Evolutionary conservation across 2,329 filamentous ascomycete species (phyloP), one percentile per base, ranked within the genome.

Genomic region (Trichoderma afroharzianum): DNA sequence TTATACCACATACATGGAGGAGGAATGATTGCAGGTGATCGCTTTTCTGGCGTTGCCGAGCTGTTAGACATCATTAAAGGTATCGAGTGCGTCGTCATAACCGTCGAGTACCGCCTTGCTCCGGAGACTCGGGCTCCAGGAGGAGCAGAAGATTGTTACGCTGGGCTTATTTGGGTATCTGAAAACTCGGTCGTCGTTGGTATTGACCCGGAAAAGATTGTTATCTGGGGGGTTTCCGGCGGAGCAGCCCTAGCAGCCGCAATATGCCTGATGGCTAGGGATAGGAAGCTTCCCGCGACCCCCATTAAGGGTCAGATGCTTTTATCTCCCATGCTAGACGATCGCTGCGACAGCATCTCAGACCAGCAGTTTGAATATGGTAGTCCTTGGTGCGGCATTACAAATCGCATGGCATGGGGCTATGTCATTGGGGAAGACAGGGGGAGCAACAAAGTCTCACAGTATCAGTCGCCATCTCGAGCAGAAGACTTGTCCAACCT

Each of bases 81-180:
- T 33, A 72, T 76, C 12, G 72, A 74, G 12, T 74, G 73, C 55
- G 69, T 74, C 2, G 63, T 77, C n/a, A 67, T 77, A 32, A 75
- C 74, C 1, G 74, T 76, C 43, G 75, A 76, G 69, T 75, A 76
- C 63, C 76, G 76, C 39, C 75, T 75, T 7, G 74, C 75, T 6
- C 76, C 76, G 1, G 76, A 78, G 70, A 73, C 72, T 21, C 74
- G 70, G 11, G 74, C 72, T 7, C 75, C 75, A 0, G 73, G 66
- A 0, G 70, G 74, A 18, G 73, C 72, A 18, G 73, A 76, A 9
- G 74, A 76, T 58, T 74, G 74, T 59, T 71, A 74, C 30, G 68
- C 72, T 47, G 75, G 74, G 3, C 74, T 76, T 15, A 50, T 74
- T 26, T 76, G 74, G 74, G 14, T 67, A 2, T 74, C 71, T 24